Percentiles rank a stretch among this genome's conserved stretches.
These are phyloP conservation scores for Botryosphaeria dothidea DNA, from an alignment of 2,329 filamentous ascomycete species.

Conservation along the genomic window DNA sequence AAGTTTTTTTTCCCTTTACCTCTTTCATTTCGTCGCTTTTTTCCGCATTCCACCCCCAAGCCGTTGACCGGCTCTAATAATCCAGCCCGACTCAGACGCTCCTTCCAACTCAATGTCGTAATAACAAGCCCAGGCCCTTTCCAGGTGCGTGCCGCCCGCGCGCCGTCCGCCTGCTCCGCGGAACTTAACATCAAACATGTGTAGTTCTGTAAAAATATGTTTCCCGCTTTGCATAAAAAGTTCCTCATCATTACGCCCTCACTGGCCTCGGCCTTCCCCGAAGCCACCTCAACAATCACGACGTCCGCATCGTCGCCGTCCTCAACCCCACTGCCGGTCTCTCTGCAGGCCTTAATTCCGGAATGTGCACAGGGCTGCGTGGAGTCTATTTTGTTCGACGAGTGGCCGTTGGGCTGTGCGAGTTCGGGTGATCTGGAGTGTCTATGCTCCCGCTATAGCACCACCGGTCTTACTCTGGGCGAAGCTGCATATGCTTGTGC, in stretches of 20 bases:
- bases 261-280: conserved; percentile 4
- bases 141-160: conserved; percentile 27
- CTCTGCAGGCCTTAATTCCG: conserved; percentile 46
- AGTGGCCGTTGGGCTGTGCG: conserved; percentile 38
- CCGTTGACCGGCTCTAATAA: conserved; percentile 34
- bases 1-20: conserved; percentile 28
- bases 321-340: conserved; percentile 52
- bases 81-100: conserved; percentile 10
- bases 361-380: conserved; percentile 53
- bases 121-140: conserved; percentile 25
- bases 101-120: conserved; percentile 17
- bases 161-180: background rate
- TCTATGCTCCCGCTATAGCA: conserved; percentile 41
- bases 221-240: conserved; percentile 23
- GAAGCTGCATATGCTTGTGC: conserved; percentile 41
- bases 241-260: conserved; percentile 15
- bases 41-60: conserved; percentile 20
- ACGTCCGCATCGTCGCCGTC: background rate
- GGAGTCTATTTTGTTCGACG: conserved; percentile 31
- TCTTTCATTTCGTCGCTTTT: conserved; percentile 18
- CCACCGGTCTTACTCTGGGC: conserved; percentile 36
- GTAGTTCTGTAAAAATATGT: conserved; percentile 26
- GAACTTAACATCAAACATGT: background rate
- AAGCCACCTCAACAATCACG: background rate
- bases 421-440: conserved; percentile 33